Evolutionary conservation across 257 asterid species (phyloP).

Genomic region (Salvia rosmarinus): DNA sequence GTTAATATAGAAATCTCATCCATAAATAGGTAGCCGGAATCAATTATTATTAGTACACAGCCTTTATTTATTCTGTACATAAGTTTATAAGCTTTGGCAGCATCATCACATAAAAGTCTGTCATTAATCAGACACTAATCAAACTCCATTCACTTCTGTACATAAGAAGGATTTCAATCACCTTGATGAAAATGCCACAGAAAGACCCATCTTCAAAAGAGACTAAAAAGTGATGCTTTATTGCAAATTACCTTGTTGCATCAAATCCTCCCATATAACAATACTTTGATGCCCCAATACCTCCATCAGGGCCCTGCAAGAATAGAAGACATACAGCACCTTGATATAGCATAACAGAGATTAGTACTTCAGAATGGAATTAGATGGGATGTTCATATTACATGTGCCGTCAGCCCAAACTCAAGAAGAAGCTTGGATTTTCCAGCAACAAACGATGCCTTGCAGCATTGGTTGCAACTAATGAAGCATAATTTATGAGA

Average conservation of each 20-base stretch:
- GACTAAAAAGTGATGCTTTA: background rate
- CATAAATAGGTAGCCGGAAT: background rate
- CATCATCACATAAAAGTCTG: background rate
- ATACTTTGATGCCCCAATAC: slow-evolving; percentile 92
- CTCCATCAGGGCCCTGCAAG: slow-evolving; percentile 99
- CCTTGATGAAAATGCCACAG: background rate
- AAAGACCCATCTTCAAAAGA: background rate
- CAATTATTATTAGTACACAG: background rate
- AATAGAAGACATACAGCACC: slow-evolving; percentile 13
- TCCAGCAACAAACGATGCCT: slow-evolving; percentile 99
- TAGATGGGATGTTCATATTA: slow-evolving; percentile 30
- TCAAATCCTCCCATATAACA: slow-evolving; percentile 99
- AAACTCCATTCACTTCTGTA: background rate
- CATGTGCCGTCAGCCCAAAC: slow-evolving; percentile 99
- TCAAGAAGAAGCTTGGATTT: slow-evolving; percentile 92
- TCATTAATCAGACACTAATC: background rate
- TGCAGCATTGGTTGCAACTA: slow-evolving; percentile 98
- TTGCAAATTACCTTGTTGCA: slow-evolving; percentile 73
- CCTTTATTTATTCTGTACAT: background rate
- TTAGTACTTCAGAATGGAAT: slow-evolving; percentile 27
- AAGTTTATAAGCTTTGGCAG: background rate
- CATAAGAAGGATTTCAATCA: background rate
- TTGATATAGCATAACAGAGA: slow-evolving; percentile 29
- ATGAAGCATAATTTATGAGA: slow-evolving; percentile 89
- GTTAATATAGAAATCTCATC: background rate